Percentiles rank a stretch among this genome's conserved stretches.
phyloP scores from a whole-genome alignment of 2,329 filamentous ascomycete genomes.

The Penicillium palitans region DNA sequence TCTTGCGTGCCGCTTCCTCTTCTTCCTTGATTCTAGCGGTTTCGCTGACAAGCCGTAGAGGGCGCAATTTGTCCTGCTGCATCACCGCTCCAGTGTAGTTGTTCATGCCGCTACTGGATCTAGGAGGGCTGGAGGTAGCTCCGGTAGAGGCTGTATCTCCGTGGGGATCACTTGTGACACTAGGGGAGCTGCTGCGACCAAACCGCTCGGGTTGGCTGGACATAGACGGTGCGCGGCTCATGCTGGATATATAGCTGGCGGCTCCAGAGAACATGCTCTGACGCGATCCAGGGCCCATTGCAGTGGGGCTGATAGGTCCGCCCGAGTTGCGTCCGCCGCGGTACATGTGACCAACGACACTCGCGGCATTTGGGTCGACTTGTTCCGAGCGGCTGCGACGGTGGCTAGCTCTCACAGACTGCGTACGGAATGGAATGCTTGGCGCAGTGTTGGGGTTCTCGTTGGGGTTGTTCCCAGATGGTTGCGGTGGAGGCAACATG shows the following conservation, averaged over 20 bases:
- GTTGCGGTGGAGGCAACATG: slow-evolving; percentile 41
- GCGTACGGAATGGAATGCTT: slow-evolving; percentile 49
- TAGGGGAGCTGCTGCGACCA: slow-evolving; percentile 68
- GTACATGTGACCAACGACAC: slow-evolving; percentile 87
- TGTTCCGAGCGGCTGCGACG: slow-evolving; percentile 54
- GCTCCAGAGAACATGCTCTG: slow-evolving; percentile 44
- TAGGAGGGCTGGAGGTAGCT: slow-evolving; percentile 55
- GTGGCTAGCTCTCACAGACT: slow-evolving; percentile 45
- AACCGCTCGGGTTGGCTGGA: slow-evolving; percentile 49
- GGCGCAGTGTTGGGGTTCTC: slow-evolving; percentile 51
- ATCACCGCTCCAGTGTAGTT: slow-evolving; percentile 66
- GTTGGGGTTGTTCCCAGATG: slow-evolving; percentile 38
- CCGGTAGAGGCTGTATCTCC: slow-evolving; percentile 48
- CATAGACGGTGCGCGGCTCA: slow-evolving; percentile 55
- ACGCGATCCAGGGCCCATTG: slow-evolving; percentile 42
- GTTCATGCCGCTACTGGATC: slow-evolving; percentile 66
- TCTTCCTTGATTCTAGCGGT: slow-evolving; percentile 44
- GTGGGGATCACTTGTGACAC: slow-evolving; percentile 51
- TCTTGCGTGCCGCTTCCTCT: slow-evolving; percentile 46
- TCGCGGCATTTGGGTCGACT: slow-evolving; percentile 56
- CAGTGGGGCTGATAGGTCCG: slow-evolving; percentile 58
- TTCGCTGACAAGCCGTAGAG: slow-evolving; percentile 72
- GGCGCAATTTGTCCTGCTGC: slow-evolving; percentile 73
- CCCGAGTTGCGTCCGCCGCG: slow-evolving; percentile 62
- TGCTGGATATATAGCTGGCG: slow-evolving; percentile 53